phyloP scores from a whole-genome alignment of 2,329 filamentous ascomycete species.

The Simplicillium sp. region DNA sequence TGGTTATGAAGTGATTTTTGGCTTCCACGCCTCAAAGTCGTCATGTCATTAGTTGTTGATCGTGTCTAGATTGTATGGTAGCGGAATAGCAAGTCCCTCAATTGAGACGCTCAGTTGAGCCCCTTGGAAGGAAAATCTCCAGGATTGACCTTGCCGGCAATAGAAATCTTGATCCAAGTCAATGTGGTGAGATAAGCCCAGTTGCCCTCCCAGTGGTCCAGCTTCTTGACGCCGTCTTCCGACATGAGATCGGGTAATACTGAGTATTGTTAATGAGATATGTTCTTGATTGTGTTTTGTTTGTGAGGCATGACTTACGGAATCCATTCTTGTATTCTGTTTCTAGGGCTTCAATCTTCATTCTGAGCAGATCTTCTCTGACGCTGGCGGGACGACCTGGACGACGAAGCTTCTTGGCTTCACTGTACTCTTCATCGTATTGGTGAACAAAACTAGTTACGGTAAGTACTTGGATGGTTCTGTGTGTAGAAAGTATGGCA shows the following conservation, averaged over 20 bases:
- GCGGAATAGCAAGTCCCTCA: too few species aligned
- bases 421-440: constrained; percentile 60
- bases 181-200: constrained; percentile 74
- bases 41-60: too few species aligned
- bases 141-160: constrained; percentile 52
- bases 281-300: background rate
- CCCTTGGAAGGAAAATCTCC: constrained; percentile 66
- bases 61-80: too few species aligned
- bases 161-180: constrained; percentile 66
- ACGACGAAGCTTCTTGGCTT: constrained; percentile 59
- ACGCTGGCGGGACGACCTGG: constrained; percentile 70
- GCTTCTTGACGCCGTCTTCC: constrained; percentile 50
- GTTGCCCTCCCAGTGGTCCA: constrained; percentile 71
- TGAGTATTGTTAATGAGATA: constrained; percentile 16
- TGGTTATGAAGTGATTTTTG: too few species aligned
- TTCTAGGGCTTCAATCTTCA: constrained; percentile 60
- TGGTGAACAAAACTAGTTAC: constrained; percentile 52
- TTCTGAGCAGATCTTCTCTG: constrained; percentile 67
- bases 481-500: too few species aligned
- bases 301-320: constrained; percentile 38
- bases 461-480: constrained; percentile 11
- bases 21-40: too few species aligned
- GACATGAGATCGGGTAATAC: constrained; percentile 68
- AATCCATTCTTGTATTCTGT: constrained; percentile 80
- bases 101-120: constrained; percentile 12